A percentile compares a stretch with the other conserved stretches of the same genome.
phyloP scores from a whole-genome alignment of 129 eudicot genomes.

The Smallanthus sonchifolius region DNA sequence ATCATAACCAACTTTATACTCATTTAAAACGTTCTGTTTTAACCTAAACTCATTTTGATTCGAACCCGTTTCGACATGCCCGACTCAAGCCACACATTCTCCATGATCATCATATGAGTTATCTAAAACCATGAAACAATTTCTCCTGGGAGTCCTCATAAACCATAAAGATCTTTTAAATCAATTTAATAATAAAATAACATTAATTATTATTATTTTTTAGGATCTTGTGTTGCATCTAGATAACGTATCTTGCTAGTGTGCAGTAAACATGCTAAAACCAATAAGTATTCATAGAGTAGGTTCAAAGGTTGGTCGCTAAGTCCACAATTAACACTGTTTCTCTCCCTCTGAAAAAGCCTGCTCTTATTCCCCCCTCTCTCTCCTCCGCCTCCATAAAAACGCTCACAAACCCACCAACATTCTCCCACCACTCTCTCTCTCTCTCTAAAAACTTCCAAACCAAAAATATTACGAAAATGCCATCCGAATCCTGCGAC shows the following conservation, averaged over 20 bases:
- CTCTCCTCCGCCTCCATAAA: conserved; percentile 36
- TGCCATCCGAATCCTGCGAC: conserved; percentile 38
- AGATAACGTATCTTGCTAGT: too few relatives aligned
- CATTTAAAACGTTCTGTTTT: too few relatives aligned
- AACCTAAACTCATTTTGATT: too few relatives aligned
- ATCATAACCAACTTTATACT: too few relatives aligned
- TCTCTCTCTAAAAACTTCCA: not conserved
- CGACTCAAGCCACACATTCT: too few relatives aligned
- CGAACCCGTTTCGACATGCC: too few relatives aligned
- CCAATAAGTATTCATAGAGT: not conserved
- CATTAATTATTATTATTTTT: not conserved
- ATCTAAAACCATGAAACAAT: too few relatives aligned
- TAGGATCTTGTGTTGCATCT: too few relatives aligned
- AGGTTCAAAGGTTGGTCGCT: conserved; percentile 24
- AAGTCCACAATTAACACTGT: conserved; percentile 17
- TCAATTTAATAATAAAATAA: too few relatives aligned
- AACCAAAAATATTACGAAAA: not conserved
- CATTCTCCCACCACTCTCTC: not conserved
- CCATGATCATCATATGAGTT: too few relatives aligned
- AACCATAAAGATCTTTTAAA: too few relatives aligned
- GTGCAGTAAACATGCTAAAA: conserved; percentile 1
- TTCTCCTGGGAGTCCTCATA: too few relatives aligned
- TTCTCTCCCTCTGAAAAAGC: not conserved
- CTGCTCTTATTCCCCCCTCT: not conserved
- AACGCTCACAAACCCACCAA: conserved; percentile 27